These are phyloP conservation scores for Cucurbita argyrosperma DNA, from an alignment of 306 rosid species.

Conservation along the genomic window DNA sequence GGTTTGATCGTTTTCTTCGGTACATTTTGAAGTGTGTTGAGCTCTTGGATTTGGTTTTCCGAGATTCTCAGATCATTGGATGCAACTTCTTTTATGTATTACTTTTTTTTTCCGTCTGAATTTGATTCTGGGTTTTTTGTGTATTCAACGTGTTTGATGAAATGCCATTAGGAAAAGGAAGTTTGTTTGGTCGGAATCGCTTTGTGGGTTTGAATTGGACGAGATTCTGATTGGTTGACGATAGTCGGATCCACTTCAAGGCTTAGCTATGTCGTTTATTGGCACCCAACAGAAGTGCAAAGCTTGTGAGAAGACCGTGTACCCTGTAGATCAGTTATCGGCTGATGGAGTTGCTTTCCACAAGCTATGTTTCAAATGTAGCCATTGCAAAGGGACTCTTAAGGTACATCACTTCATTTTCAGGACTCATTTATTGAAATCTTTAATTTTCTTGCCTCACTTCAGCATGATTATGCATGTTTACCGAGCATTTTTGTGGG, in stretches of 20 bases:
- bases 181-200: not conserved
- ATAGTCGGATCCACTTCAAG: slow-evolving; percentile 43
- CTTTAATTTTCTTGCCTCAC: not conserved
- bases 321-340: slow-evolving; percentile 77
- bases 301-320: slow-evolving; percentile 88
- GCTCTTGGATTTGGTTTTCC: not conserved
- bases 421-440: not conserved
- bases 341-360: slow-evolving; percentile 85
- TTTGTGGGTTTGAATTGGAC: not conserved
- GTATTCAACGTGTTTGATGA: not conserved
- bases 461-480: not conserved
- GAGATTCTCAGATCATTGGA: not conserved
- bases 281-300: slow-evolving; percentile 90
- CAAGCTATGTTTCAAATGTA: slow-evolving; percentile 86
- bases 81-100: not conserved
- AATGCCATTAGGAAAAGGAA: not conserved
- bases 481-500: not conserved
- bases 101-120: not conserved
- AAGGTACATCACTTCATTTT: slow-evolving; percentile 35
- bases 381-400: slow-evolving; percentile 90
- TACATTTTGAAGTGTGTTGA: not conserved
- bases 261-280: slow-evolving; percentile 52
- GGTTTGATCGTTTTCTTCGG: not conserved
- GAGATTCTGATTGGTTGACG: not conserved
- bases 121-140: not conserved